Percentiles rank a stretch among this genome's conserved stretches.
Conservation (phyloP, 331 rosid genomes). For the Malus hybrid region DNA sequence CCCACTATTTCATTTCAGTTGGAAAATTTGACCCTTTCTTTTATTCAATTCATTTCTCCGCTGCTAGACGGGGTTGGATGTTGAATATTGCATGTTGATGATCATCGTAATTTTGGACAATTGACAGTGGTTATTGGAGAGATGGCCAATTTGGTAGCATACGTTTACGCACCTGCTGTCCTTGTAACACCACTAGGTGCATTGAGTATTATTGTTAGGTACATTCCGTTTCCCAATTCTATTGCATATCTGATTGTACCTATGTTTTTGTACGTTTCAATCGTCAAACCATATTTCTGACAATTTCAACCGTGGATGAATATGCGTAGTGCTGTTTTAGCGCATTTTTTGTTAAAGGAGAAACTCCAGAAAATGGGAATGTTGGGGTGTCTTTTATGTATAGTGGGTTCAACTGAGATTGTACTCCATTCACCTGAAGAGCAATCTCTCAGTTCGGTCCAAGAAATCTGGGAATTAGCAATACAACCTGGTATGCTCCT, state of each 20-base stretch:
- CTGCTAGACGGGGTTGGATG: not conserved
- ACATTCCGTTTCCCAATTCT: not conserved
- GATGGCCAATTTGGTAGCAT: slow-evolving; percentile 74
- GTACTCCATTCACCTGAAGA: slow-evolving; percentile 86
- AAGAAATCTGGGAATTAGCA: slow-evolving; percentile 77
- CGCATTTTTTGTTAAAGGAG: slow-evolving; percentile 78
- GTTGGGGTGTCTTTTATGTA: slow-evolving; percentile 79
- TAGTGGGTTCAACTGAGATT: slow-evolving; percentile 69
- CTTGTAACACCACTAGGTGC: slow-evolving; percentile 96
- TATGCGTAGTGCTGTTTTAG: slow-evolving; percentile 71
- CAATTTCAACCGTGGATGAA: slow-evolving; percentile 4
- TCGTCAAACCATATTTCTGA: not conserved
- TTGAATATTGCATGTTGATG: not conserved
- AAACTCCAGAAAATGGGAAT: slow-evolving; percentile 83
- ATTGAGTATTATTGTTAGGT: slow-evolving; percentile 86
- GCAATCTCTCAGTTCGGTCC: slow-evolving; percentile 52
- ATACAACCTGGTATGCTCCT: slow-evolving; percentile 64
- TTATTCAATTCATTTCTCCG: not conserved
- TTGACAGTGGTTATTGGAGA: slow-evolving; percentile 79
- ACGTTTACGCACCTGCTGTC: slow-evolving; percentile 75
- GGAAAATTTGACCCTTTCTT: not conserved
- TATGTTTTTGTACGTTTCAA: not conserved
- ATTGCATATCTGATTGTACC: not conserved
- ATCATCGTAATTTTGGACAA: not conserved
- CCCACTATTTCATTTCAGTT: not conserved